Evolutionary conservation across 139 green algal species (phyloP).

Genomic region (Zygnema cylindricum): DNA sequence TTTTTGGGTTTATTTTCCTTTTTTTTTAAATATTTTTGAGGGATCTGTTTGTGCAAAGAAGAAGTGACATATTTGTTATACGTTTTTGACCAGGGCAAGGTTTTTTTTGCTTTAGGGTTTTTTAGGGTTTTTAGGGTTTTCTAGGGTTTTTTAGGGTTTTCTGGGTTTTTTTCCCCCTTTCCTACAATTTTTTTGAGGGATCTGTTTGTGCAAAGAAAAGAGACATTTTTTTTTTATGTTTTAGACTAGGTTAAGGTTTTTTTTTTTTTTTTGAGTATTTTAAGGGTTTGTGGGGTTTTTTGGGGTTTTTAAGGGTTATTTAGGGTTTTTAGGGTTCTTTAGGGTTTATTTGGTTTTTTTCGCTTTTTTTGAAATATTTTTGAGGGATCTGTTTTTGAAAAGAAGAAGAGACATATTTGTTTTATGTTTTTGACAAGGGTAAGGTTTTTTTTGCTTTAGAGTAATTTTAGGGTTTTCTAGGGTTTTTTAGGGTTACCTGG

Average conservation of each 20-base stretch:
- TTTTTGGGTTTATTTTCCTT: neutral
- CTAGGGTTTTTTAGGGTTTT: no score
- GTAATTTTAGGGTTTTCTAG: neutral
- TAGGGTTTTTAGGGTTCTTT: neutral
- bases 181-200: no score
- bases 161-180: no score
- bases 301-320: no score
- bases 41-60: neutral
- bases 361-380: no score
- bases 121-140: neutral
- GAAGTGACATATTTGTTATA: neutral
- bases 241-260: neutral
- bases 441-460: neutral
- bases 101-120: neutral
- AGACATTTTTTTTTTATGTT: no score
- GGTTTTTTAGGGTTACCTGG: neutral
- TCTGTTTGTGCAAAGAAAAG: no score
- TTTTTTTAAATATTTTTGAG: no score
- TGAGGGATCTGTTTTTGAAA: no score
- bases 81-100: neutral
- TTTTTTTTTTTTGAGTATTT: neutral
- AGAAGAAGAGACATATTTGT: neutral
- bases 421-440: slow-evolving; percentile 8
- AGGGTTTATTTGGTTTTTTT: no score
- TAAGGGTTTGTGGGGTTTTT: neutral